These are phyloP conservation scores for Eremochloa ophiuroides DNA, from an alignment of 176 grass and related monocot species.

Conservation along the genomic window DNA sequence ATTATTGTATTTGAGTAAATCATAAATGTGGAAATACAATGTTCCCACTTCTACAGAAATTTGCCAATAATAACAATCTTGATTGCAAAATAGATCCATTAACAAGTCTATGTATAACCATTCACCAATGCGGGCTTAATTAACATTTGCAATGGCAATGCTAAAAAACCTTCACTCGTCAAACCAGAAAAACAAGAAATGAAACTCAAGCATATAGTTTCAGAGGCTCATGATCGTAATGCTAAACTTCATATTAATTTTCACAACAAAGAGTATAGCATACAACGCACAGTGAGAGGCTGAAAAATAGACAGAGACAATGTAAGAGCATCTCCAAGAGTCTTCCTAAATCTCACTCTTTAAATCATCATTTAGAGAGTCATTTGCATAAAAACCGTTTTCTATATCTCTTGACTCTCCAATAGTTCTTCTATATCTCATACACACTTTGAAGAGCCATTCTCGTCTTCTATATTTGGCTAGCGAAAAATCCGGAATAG, in stretches of 20 bases:
- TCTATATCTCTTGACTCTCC: no score
- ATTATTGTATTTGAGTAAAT: conserved; percentile 16
- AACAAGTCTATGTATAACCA: neutral
- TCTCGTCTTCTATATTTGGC: no score
- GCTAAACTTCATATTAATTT: neutral
- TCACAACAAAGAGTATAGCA: neutral
- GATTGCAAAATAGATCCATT: neutral
- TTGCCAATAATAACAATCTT: neutral
- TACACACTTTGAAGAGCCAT: no score
- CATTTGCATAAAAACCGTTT: no score
- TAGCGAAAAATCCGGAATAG: no score
- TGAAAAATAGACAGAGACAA: neutral
- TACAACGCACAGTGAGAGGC: neutral
- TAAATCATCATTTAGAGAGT: no score
- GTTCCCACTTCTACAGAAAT: neutral
- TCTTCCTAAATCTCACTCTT: no score
- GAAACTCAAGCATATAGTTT: conserved; percentile 2
- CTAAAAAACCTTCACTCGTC: neutral
- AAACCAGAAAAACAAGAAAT: neutral
- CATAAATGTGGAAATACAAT: neutral
- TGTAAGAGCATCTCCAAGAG: no score
- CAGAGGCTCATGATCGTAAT: neutral
- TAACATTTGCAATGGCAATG: neutral
- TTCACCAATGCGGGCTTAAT: neutral
- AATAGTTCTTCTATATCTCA: no score